Evolutionary conservation across 2,329 filamentous ascomycete genomes (phyloP), one percentile per base, ranked within the genome.

Genomic region (Kalmusia sp.): DNA sequence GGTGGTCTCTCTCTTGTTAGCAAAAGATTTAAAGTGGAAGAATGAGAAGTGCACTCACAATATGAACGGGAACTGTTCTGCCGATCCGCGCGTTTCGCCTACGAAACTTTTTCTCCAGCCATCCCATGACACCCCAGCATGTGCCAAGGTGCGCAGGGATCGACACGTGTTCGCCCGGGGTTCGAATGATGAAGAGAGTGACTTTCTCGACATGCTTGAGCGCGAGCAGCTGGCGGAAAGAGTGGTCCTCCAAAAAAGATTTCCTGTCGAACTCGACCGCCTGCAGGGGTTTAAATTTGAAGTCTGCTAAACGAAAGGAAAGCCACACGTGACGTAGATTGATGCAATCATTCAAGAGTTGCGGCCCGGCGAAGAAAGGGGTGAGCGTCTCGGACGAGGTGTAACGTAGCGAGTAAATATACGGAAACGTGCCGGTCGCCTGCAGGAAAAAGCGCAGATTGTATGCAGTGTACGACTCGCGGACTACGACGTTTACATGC

Each of bases 311-410:
- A 3, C 25, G 6, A 21, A 54, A 54, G 11, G 34, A 11, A 22
- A 54, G 21, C 33, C 25, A 40, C 33, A 54, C 46, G 6, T 38
- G 24, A 7, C 51, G 45, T 6, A 57, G 37, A 35, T 57, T 57
- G 33, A 39, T 40, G 33, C 54, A 57, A 12, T 48, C 24, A 15
- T 48, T 38, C 15, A 57, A n/a, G 8, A 57, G 46, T n/a, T 47
- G 27, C 5, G 49, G 22, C 5, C 54, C 49, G n/a, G 45, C 40
- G 17, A 46, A 50, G 2, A 31, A 31, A 19, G 47, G 35, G 19
- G 35, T 21, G 14, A 54, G 49, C 2, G 27, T 40, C 9, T 22
- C 12, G 19, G 46, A 22, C 3, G 14, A 15, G 9, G 14, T 28
- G 30, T 33, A 54, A 14, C 17, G 35, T n/a, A 54, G 28, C 15